A percentile compares a stretch with the other conserved stretches of the same genome.
Evolutionary conservation across 805 yeast genomes (phyloP).

Genomic region (Saturnispora silvae): DNA sequence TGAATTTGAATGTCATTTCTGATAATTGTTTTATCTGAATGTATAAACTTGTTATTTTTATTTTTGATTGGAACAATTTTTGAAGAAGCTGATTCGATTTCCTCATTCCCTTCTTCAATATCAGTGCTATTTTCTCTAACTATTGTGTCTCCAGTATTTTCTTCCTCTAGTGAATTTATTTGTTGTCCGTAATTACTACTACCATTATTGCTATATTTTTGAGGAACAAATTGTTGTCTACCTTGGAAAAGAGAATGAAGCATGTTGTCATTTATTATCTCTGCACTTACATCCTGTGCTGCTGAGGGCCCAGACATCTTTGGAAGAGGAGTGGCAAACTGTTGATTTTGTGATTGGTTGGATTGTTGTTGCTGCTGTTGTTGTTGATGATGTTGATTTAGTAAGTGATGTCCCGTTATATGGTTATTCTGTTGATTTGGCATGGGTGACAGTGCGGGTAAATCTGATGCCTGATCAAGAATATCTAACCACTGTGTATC

Average conservation of each 20-base stretch:
- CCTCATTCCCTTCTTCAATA: slow-evolving; percentile 1
- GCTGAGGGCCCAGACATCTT: background rate
- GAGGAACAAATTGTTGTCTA: slow-evolving; percentile 17
- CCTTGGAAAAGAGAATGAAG: slow-evolving; percentile 44
- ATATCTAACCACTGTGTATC: slow-evolving; percentile 49
- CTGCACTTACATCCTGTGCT: slow-evolving; percentile 6
- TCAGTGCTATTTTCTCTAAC: background rate
- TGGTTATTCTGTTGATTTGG: background rate
- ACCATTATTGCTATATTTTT: too few species aligned
- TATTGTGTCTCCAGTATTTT: background rate
- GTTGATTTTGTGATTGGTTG: background rate
- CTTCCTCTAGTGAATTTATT: too few species aligned
- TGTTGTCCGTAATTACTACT: too few species aligned
- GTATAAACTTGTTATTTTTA: slow-evolving; percentile 12
- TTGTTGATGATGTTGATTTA: background rate
- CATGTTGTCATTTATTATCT: slow-evolving; percentile 33
- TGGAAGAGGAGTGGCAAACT: too few species aligned
- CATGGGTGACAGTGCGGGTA: background rate
- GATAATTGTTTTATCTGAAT: slow-evolving; percentile 14
- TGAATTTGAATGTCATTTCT: slow-evolving; percentile 24
- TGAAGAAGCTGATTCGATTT: slow-evolving; percentile 6
- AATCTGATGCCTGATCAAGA: slow-evolving; percentile 25
- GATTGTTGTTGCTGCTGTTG: slow-evolving; percentile 1
- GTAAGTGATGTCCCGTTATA: background rate
- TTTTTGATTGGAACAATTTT: slow-evolving; percentile 11